phyloP scores from a whole-genome alignment of 257 asterid genomes.

The Scutellaria minor region DNA sequence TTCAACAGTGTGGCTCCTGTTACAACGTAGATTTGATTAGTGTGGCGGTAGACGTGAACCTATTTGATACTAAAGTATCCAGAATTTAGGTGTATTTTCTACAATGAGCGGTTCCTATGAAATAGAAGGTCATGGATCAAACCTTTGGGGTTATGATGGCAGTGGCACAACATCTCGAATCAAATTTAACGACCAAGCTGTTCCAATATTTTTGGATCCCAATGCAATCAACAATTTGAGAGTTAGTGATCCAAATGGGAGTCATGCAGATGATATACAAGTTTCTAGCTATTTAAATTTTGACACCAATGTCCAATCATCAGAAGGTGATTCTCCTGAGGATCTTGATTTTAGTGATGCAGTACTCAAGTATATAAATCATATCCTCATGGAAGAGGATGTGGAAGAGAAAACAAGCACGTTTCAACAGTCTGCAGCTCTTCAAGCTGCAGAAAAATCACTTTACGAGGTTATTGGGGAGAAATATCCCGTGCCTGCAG shows the following conservation, averaged over 20 bases:
- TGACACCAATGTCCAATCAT: conserved; percentile 36
- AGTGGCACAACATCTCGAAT: conserved; percentile 37
- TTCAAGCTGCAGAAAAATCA: conserved; percentile 81
- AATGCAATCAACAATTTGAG: conserved; percentile 35
- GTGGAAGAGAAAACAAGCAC: conserved; percentile 68
- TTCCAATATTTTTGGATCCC: conserved; percentile 40
- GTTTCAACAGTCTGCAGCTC: conserved; percentile 78
- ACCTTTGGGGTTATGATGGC: conserved; percentile 39
- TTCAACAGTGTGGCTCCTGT: not conserved
- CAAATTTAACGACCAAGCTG: conserved; percentile 35
- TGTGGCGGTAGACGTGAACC: not conserved
- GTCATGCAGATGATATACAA: conserved; percentile 20
- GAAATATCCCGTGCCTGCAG: conserved; percentile 44
- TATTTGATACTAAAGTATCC: conserved; percentile 15
- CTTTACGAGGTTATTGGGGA: conserved; percentile 72
- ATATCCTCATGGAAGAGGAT: conserved; percentile 80
- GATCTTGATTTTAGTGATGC: conserved; percentile 78
- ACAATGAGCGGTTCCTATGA: conserved; percentile 26
- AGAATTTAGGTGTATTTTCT: conserved; percentile 29
- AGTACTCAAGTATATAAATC: conserved; percentile 65
- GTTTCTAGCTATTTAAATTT: conserved; percentile 30
- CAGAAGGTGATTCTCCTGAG: conserved; percentile 48
- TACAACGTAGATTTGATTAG: not conserved
- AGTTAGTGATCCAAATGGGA: conserved; percentile 34
- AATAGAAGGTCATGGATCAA: conserved; percentile 63